Conservation (phyloP, 176 grass and related monocot genomes). For the Oryza meridionalis region DNA sequence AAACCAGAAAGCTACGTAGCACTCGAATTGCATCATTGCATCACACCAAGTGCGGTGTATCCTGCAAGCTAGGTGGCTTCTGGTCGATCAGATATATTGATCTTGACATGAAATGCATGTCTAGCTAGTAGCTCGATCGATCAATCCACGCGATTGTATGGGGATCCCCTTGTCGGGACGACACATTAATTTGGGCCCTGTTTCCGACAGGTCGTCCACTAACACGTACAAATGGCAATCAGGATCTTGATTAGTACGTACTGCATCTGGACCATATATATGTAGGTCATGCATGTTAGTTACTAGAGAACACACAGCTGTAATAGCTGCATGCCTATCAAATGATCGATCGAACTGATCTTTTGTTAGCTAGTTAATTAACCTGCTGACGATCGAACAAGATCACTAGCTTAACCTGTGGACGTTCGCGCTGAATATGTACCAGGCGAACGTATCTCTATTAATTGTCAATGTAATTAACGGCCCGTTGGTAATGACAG, state of each 20-base stretch:
- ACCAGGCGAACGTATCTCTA: neutral
- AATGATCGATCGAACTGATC: too few species aligned
- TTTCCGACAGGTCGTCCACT: constrained; percentile 6
- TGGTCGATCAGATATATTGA: neutral
- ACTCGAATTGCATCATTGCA: neutral
- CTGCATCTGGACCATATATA: neutral
- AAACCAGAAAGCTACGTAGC: neutral
- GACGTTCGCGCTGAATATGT: neutral
- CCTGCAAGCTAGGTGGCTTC: neutral
- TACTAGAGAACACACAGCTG: too few species aligned
- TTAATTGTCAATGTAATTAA: neutral
- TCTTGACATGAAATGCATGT: neutral
- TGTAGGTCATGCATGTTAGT: too few species aligned
- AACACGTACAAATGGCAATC: neutral
- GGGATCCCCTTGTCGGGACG: constrained; percentile 12
- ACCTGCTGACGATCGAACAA: neutral
- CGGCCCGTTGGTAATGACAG: neutral
- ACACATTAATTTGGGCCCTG: neutral
- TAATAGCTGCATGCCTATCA: too few species aligned
- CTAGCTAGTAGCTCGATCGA: neutral
- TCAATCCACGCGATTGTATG: neutral
- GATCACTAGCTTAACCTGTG: too few species aligned
- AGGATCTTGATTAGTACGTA: neutral
- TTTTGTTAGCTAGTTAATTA: too few species aligned
- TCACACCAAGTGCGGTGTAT: neutral